Conservation (phyloP, 116 monocot genomes). For the Iris pallida region DNA sequence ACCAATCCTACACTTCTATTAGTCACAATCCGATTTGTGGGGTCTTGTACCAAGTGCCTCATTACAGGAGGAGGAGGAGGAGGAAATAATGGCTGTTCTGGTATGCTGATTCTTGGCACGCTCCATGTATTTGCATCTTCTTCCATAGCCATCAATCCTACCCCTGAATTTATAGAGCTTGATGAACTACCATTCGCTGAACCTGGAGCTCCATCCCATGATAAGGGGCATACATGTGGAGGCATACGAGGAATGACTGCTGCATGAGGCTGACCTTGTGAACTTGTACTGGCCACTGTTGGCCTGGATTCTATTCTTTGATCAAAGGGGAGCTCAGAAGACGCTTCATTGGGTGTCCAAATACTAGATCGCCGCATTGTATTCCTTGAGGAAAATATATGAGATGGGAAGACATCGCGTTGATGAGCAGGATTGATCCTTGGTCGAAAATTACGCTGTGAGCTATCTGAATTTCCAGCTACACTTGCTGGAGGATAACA, state of each 20-base stretch:
- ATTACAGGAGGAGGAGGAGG: conserved; percentile 17
- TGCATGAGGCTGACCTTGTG: conserved; percentile 14
- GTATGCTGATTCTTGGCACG: conserved; percentile 16
- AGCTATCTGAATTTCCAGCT: conserved; percentile 20
- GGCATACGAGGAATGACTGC: conserved; percentile 15
- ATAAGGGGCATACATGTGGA: neutral
- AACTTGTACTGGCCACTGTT: neutral
- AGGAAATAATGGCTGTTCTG: conserved; percentile 22
- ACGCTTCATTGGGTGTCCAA: conserved; percentile 19
- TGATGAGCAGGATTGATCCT: conserved; percentile 14
- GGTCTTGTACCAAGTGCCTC: conserved; percentile 34
- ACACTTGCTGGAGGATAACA: conserved; percentile 8
- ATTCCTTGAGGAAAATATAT: conserved; percentile 9
- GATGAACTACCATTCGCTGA: conserved; percentile 20
- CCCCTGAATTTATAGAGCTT: conserved; percentile 6
- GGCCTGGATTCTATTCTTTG: conserved; percentile 12
- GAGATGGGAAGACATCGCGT: conserved; percentile 11
- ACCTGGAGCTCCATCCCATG: conserved; percentile 14
- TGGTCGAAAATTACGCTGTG: conserved; percentile 21
- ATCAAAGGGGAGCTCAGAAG: conserved; percentile 20
- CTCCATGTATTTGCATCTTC: conserved; percentile 34
- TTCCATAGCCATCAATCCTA: conserved; percentile 17
- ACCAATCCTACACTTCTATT: conserved; percentile 4
- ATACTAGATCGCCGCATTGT: conserved; percentile 6
- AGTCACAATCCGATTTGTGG: conserved; percentile 23